Conservation (phyloP, 352 stramenopile genomes). For the Globisporangium cystogenes region DNA sequence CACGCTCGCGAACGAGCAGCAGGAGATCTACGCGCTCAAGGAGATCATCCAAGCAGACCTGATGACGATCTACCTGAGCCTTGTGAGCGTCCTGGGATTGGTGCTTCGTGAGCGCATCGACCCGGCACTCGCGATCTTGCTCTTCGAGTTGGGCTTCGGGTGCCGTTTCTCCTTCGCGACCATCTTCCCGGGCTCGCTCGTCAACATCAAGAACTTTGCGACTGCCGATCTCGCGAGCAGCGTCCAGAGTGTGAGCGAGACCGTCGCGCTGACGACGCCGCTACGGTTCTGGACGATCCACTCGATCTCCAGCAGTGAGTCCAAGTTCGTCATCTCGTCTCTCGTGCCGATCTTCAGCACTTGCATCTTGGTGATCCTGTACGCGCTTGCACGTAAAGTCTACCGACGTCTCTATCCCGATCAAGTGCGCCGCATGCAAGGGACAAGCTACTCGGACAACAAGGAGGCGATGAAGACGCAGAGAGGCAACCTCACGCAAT, state of each 20-base stretch:
- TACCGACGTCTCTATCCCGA: too few species aligned
- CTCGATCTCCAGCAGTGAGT: too few species aligned
- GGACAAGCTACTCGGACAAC: neutral
- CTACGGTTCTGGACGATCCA: constrained; percentile 17
- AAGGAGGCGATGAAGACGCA: neutral
- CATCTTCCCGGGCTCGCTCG: too few species aligned
- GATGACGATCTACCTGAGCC: constrained; percentile 7
- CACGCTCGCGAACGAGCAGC: neutral
- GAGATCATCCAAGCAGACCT: constrained; percentile 10
- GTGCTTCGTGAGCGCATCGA: constrained; percentile 4
- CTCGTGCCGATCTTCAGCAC: too few species aligned
- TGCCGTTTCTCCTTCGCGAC: too few species aligned
- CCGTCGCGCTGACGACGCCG: constrained; percentile 11
- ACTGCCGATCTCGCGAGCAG: neutral
- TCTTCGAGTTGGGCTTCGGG: constrained; percentile 5
- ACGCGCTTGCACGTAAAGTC: too few species aligned
- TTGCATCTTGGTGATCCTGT: too few species aligned
- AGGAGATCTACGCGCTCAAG: neutral
- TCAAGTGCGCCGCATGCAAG: neutral
- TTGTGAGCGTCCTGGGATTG: neutral
- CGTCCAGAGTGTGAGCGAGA: constrained; percentile 5
- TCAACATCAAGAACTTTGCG: neutral
- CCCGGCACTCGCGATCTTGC: constrained; percentile 1
- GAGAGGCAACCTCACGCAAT: neutral
- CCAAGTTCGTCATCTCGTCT: too few species aligned